Base-by-base conservation (phyloP, 371 early-diverging fungal genomes). In the Rhizomucor miehei region DNA sequence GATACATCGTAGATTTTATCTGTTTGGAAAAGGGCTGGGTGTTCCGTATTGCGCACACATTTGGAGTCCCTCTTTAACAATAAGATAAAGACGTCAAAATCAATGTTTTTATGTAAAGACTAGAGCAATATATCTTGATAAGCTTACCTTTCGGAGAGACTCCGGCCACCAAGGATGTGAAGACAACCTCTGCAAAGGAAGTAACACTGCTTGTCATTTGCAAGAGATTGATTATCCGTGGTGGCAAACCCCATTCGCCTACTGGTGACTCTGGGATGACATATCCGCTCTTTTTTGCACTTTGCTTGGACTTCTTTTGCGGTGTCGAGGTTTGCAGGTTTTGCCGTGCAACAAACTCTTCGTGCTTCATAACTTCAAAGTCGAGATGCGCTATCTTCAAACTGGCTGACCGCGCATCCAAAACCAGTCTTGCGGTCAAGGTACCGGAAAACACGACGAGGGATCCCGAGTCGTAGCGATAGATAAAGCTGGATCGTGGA, bases 191-290 rank as follows among this genome's bases (percentile, higher is more conserved):
- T 29, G 29, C 29, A 29, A 29, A 29, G 5, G 29, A 29, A 29
- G 29, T 29, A 8, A 29, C 29, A 8, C 29, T 29, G 8, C 29
- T 29, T 8, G 29, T 29, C 29, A 29, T 29, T 29, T 29, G 45
- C 24, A 50, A 20, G 10, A 57, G n/a, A 10, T 57, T 35, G n/a
- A 51, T 24, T 37, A 50, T 57, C 44, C 50, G 25, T 19, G 56
- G 48, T 16, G 75, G 75, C 9, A 75, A 44, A 38, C 72, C 71
- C 75, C 75, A 75, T 43, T 63, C 58, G 21, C 62, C 65, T 3
- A 75, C 60, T 20, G 60, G 57, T 12, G 75, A 69, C 8, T 63
- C 60, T 17, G 72, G 75, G 44, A 67, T 52, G 52, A 54, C 55
- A 44, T 34, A 41, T 58, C 36, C 21, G 24, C 39, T 65, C 55